phyloP scores from a whole-genome alignment of 768 basidiomycete genomes.

The Butyriboletus loyo region DNA sequence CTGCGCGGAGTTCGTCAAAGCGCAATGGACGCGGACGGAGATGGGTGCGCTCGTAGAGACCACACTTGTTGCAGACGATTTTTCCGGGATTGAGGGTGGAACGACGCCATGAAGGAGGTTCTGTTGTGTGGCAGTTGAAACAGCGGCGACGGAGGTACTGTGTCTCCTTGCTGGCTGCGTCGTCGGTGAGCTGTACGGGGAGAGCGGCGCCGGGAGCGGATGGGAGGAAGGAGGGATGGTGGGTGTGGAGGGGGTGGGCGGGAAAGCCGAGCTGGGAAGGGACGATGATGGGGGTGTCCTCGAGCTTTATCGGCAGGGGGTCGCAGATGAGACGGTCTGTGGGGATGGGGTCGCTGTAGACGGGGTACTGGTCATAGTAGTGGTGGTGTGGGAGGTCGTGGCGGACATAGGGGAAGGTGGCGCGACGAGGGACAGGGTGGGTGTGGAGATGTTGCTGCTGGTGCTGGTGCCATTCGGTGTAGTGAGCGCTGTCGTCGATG shows the following conservation, averaged over 20 bases:
- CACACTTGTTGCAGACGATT: conserved; percentile 94
- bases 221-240: conserved; percentile 41
- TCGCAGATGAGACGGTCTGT: conserved; percentile 24
- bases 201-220: conserved; percentile 41
- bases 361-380: conserved; percentile 32
- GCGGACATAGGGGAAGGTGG: conserved; percentile 74
- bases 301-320: conserved; percentile 55
- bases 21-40: conserved; percentile 77
- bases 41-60: conserved; percentile 87
- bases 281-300: conserved; percentile 57
- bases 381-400: conserved; percentile 56
- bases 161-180: conserved; percentile 86
- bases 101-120: conserved; percentile 85
- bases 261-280: conserved; percentile 52
- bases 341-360: conserved; percentile 40
- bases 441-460: conserved; percentile 33
- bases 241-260: conserved; percentile 31
- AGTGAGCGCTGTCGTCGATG: conserved; percentile 35
- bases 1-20: conserved; percentile 83
- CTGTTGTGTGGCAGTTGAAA: conserved; percentile 90
- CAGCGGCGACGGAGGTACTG: conserved; percentile 86
- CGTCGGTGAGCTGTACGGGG: conserved; percentile 84
- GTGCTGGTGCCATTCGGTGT: conserved; percentile 33
- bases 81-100: conserved; percentile 87
- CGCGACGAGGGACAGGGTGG: conserved; percentile 50